Percentiles rank a stretch among this genome's conserved stretches.
These are phyloP conservation scores for Acacia pycnantha DNA, from an alignment of 331 rosid genomes.

Conservation along the genomic window DNA sequence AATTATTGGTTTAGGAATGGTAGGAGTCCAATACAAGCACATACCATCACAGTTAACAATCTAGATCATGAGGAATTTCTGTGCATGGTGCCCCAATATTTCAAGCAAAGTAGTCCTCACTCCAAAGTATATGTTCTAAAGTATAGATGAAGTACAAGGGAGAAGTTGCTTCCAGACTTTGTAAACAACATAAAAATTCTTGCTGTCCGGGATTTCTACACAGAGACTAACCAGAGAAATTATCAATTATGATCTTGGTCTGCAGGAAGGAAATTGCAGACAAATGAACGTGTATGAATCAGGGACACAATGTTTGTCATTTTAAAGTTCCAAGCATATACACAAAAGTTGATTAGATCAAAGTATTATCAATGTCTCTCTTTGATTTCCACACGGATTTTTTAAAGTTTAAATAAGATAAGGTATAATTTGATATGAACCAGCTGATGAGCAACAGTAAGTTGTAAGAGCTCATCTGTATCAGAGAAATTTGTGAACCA, in stretches of 20 bases:
- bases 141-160: constrained; percentile 11
- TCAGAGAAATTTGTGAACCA: constrained; percentile 75
- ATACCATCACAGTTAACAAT: constrained; percentile 23
- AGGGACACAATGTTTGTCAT: constrained; percentile 3
- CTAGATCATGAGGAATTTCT: constrained; percentile 1
- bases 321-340: constrained; percentile 13
- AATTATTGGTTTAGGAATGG: background rate
- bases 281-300: background rate
- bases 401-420: constrained; percentile 12
- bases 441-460: constrained; percentile 85
- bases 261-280: constrained; percentile 22
- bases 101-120: background rate
- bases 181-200: background rate
- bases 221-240: constrained; percentile 1
- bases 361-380: constrained; percentile 7
- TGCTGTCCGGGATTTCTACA: constrained; percentile 5
- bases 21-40: constrained; percentile 9
- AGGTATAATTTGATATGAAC: constrained; percentile 33
- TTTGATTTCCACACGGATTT: constrained; percentile 19
- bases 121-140: constrained; percentile 10
- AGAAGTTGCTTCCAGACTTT: background rate
- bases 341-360: constrained; percentile 15
- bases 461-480: constrained; percentile 82
- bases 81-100: constrained; percentile 23
- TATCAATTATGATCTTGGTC: background rate